These are phyloP conservation scores for Pilobolus umbonatus DNA, from an alignment of 192 early-diverging fungal species.

Conservation along the genomic window DNA sequence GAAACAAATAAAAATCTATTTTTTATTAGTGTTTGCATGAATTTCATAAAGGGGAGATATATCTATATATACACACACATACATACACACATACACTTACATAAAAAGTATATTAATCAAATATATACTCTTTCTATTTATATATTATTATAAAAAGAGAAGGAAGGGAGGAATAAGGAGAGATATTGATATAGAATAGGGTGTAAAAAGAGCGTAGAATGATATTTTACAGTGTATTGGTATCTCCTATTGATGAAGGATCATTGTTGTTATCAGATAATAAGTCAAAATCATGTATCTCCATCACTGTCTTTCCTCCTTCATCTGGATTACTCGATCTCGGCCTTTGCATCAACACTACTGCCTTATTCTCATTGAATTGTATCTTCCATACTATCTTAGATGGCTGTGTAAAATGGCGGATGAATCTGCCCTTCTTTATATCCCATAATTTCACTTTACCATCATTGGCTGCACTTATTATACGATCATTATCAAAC, in stretches of 20 bases:
- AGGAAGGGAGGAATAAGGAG: neutral
- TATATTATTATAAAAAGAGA: neutral
- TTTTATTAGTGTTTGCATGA: no score
- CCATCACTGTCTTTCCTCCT: constrained; percentile 33
- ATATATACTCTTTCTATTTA: neutral
- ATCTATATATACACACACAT: no score
- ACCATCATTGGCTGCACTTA: constrained; percentile 85
- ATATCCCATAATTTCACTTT: constrained; percentile 97
- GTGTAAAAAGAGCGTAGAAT: neutral
- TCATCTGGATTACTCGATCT: constrained; percentile 9
- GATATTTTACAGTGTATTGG: neutral
- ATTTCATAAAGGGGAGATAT: no score
- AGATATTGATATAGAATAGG: neutral
- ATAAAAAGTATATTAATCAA: no score
- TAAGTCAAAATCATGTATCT: constrained; percentile 36
- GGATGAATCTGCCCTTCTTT: constrained; percentile 73
- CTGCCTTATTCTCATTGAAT: constrained; percentile 50
- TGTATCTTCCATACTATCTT: constrained; percentile 80
- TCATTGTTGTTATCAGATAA: neutral
- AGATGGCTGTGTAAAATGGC: constrained; percentile 73
- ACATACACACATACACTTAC: no score
- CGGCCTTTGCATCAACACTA: constrained; percentile 48
- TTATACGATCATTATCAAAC: constrained; percentile 84
- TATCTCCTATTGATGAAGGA: neutral
- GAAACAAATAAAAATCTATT: no score